phyloP scores from a whole-genome alignment of 2,329 filamentous ascomycete species.

The Domatiomyces catenatus region DNA sequence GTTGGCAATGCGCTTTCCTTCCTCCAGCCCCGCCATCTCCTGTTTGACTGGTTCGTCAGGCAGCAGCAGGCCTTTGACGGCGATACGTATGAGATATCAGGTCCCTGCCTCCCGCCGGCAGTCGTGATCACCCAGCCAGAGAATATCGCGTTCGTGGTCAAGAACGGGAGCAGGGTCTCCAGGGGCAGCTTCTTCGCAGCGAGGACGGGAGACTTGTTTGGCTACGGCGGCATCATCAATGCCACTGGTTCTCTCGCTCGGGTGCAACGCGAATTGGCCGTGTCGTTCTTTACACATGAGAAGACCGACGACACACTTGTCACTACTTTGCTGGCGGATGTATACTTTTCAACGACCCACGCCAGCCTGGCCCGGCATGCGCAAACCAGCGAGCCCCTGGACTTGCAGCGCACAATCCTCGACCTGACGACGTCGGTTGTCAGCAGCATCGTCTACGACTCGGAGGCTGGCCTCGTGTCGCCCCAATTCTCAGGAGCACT shows the following conservation, averaged over 20 bases:
- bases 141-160: constrained; percentile 49
- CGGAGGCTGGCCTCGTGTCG: constrained; percentile 50
- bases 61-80: constrained; percentile 42
- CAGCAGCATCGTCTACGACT: constrained; percentile 52
- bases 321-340: constrained; percentile 41
- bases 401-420: constrained; percentile 46
- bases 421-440: constrained; percentile 51
- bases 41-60: constrained; percentile 48
- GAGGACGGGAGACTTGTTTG: constrained; percentile 48
- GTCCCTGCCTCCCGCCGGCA: constrained; percentile 47
- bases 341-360: constrained; percentile 32
- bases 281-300: constrained; percentile 40
- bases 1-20: constrained; percentile 48
- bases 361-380: constrained; percentile 22
- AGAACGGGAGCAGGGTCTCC: constrained; percentile 43
- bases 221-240: constrained; percentile 50
- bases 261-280: constrained; percentile 46
- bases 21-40: constrained; percentile 42
- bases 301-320: constrained; percentile 42
- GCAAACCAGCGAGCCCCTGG: constrained; percentile 24
- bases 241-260: constrained; percentile 49
- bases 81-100: constrained; percentile 47
- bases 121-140: constrained; percentile 48
- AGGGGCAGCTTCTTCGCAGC: constrained; percentile 49
- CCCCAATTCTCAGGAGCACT: constrained; percentile 47